Conservation (phyloP, 495 filamentous ascomycete species). For the Podospora fimiseda region DNA sequence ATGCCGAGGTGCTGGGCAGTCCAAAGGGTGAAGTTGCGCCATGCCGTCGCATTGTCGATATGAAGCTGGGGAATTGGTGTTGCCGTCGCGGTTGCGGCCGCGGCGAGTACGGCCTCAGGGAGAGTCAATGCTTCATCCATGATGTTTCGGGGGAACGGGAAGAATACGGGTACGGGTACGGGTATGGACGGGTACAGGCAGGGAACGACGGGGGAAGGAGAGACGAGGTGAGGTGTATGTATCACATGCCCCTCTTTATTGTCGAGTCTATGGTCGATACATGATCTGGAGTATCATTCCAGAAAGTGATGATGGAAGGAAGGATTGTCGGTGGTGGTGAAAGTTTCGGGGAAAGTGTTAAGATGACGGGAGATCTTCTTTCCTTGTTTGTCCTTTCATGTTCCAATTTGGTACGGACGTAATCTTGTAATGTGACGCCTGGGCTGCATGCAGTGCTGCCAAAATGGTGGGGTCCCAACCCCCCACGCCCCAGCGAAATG, state of each 20-base stretch:
- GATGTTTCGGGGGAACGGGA: background rate
- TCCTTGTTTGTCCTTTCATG: background rate
- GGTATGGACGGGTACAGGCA: too few species aligned
- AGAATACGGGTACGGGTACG: too few species aligned
- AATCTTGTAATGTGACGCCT: background rate
- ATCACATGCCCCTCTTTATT: background rate
- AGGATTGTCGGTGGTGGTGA: background rate
- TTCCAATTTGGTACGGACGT: background rate
- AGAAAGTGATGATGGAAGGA: background rate
- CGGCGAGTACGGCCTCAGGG: constrained; percentile 15
- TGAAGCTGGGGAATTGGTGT: too few species aligned
- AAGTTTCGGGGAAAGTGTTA: too few species aligned
- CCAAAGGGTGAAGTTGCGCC: constrained; percentile 44
- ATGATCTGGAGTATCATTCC: background rate
- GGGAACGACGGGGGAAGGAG: too few species aligned
- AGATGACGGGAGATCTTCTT: too few species aligned
- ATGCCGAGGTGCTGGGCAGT: constrained; percentile 35
- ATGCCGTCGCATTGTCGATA: constrained; percentile 37
- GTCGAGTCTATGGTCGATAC: background rate
- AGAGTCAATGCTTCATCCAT: constrained; percentile 8
- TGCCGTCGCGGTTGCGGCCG: constrained; percentile 33
- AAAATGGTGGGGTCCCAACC: background rate
- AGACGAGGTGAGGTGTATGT: too few species aligned
- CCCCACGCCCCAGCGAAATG: background rate
- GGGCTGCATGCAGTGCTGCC: background rate